These are phyloP conservation scores for Haplosporangium sp. DNA, from an alignment of 371 early-diverging fungal species.

Conservation along the genomic window DNA sequence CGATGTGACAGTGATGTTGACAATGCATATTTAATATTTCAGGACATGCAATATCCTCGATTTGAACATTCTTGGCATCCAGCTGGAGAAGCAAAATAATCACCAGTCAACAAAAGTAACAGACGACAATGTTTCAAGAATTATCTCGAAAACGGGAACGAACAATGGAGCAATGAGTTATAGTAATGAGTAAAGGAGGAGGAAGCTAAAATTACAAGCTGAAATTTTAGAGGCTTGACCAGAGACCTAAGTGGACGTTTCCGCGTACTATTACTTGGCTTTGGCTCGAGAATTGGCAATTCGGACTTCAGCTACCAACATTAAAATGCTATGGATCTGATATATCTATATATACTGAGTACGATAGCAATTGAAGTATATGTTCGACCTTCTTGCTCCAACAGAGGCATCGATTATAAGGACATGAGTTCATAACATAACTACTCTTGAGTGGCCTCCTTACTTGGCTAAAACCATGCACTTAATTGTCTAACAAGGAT, in stretches of 20 bases:
- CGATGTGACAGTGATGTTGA: neutral
- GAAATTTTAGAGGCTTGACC: neutral
- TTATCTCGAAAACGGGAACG: conserved; percentile 3
- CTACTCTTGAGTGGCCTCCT: neutral
- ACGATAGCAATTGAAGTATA: no score
- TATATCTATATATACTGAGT: no score
- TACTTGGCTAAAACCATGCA: neutral
- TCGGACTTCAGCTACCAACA: no score
- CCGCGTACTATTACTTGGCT: neutral
- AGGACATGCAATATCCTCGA: neutral
- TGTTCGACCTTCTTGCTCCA: no score
- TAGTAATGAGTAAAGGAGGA: neutral
- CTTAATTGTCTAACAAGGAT: neutral
- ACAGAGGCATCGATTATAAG: no score
- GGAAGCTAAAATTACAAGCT: neutral
- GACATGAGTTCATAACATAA: neutral
- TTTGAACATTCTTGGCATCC: neutral
- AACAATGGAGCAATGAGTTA: neutral
- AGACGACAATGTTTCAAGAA: neutral
- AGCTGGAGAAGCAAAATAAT: neutral
- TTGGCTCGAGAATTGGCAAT: no score
- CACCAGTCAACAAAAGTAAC: neutral
- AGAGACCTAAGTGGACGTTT: neutral
- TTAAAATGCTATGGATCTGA: no score
- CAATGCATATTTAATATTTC: neutral